These are phyloP conservation scores for Tephrocybe sp. DNA, from an alignment of 768 basidiomycete species.

Conservation along the genomic window DNA sequence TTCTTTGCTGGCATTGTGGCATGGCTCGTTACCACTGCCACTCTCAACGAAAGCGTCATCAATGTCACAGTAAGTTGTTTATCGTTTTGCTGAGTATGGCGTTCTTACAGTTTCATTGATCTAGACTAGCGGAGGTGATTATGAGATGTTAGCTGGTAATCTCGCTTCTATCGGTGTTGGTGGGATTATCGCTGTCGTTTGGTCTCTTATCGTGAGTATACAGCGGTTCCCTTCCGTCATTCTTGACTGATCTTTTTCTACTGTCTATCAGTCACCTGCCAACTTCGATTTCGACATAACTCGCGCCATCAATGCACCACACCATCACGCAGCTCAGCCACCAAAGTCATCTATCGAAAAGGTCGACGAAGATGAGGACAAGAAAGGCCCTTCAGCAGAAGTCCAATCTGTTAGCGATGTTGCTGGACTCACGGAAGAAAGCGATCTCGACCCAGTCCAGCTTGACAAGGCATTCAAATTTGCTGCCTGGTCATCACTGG, in stretches of 20 bases:
- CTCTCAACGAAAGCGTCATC: slow-evolving; percentile 66
- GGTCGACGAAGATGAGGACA: slow-evolving; percentile 39
- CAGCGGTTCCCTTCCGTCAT: neutral
- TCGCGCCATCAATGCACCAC: slow-evolving; percentile 64
- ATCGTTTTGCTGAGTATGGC: neutral
- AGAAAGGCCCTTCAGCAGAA: slow-evolving; percentile 19
- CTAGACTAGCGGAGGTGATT: slow-evolving; percentile 53
- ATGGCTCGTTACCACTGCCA: slow-evolving; percentile 82
- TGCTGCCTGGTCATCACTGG: slow-evolving; percentile 71
- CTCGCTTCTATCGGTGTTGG: slow-evolving; percentile 82
- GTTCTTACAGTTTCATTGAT: neutral
- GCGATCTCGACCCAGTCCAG: slow-evolving; percentile 61
- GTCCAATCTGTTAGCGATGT: slow-evolving; percentile 31
- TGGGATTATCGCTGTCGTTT: slow-evolving; percentile 65
- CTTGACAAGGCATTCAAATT: slow-evolving; percentile 78
- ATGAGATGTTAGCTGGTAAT: slow-evolving; percentile 84
- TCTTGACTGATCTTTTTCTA: slow-evolving; percentile 29
- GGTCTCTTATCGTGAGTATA: slow-evolving; percentile 59
- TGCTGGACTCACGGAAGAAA: slow-evolving; percentile 35
- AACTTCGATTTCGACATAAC: slow-evolving; percentile 80
- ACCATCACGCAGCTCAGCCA: neutral
- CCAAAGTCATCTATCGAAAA: neutral
- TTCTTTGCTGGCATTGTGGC: slow-evolving; percentile 69
- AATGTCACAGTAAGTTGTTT: slow-evolving; percentile 52
- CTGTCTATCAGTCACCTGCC: slow-evolving; percentile 54